These are phyloP conservation scores for Rhizopogon rudus DNA, from an alignment of 768 basidiomycete genomes.

Conservation along the genomic window DNA sequence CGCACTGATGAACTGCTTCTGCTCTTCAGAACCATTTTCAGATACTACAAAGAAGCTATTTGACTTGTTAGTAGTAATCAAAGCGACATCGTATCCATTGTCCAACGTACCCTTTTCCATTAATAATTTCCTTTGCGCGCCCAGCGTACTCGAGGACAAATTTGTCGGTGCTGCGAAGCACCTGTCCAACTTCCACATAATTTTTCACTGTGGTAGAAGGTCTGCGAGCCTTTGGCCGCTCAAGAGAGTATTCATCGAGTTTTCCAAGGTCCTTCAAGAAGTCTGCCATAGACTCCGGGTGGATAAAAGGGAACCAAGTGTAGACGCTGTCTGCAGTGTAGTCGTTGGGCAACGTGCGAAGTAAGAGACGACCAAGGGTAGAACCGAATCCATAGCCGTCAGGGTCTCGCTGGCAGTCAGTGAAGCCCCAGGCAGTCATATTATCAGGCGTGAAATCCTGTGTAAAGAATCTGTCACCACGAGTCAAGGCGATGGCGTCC, in stretches of 20 bases:
- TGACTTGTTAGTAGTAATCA: slow-evolving; percentile 2
- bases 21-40: slow-evolving; percentile 28
- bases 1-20: slow-evolving; percentile 47
- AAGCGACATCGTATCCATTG: background rate
- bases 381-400: slow-evolving; percentile 66
- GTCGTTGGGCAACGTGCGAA: slow-evolving; percentile 68
- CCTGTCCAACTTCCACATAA: slow-evolving; percentile 47
- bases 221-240: slow-evolving; percentile 37
- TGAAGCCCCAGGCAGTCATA: slow-evolving; percentile 79
- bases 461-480: slow-evolving; percentile 81
- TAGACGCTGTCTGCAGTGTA: slow-evolving; percentile 68
- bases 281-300: slow-evolving; percentile 61
- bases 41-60: slow-evolving; percentile 62
- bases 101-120: slow-evolving; percentile 53
- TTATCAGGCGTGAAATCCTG: slow-evolving; percentile 79
- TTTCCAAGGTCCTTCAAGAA: slow-evolving; percentile 54
- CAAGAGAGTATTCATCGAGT: slow-evolving; percentile 49
- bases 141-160: slow-evolving; percentile 48
- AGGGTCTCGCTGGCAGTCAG: slow-evolving; percentile 74
- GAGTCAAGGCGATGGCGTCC: slow-evolving; percentile 82
- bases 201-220: slow-evolving; percentile 30
- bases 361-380: slow-evolving; percentile 65
- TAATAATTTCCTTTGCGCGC: slow-evolving; percentile 50
- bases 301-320: slow-evolving; percentile 86
- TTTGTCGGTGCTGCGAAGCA: slow-evolving; percentile 39